Percentiles rank a stretch among this genome's conserved stretches.
These are phyloP conservation scores for Allium cepa DNA, from an alignment of 106 monocot genomes.

Conservation along the genomic window DNA sequence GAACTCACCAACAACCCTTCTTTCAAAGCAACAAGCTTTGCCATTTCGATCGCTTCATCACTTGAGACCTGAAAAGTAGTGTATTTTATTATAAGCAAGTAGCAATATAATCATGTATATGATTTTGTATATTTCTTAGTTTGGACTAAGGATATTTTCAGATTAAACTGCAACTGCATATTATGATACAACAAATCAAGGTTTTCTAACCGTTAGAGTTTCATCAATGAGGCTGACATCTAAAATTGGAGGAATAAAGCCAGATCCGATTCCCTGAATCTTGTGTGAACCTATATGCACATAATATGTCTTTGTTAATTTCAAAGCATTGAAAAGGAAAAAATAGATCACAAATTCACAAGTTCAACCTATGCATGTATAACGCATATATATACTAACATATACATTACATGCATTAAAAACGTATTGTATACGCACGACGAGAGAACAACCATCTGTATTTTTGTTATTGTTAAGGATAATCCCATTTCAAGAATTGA, in stretches of 20 bases:
- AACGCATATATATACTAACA: too few relatives aligned
- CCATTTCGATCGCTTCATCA: conserved; percentile 77
- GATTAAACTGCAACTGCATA: background rate
- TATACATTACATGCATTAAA: too few relatives aligned
- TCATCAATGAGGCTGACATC: conserved; percentile 61
- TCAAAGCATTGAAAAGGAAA: too few relatives aligned
- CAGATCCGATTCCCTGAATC: conserved; percentile 75
- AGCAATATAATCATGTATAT: background rate
- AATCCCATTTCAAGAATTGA: too few relatives aligned
- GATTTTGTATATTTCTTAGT: background rate
- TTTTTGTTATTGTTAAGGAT: too few relatives aligned
- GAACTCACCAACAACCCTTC: conserved; percentile 79
- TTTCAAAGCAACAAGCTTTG: conserved; percentile 78
- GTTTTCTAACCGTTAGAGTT: conserved; percentile 36
- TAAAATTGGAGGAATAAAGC: conserved; percentile 63
- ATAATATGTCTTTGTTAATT: background rate
- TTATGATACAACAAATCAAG: background rate
- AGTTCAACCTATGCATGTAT: too few relatives aligned
- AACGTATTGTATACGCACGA: too few relatives aligned
- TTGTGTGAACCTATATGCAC: conserved; percentile 43
- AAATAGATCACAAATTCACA: too few relatives aligned
- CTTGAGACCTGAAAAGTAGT: conserved; percentile 25
- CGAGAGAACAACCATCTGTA: too few relatives aligned
- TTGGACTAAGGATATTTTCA: background rate
- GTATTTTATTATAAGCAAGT: background rate